Evolutionary conservation across 2,329 filamentous ascomycete genomes (phyloP), one percentile per base, ranked within the genome.

Genomic region (Talaromyces rugulosus): DNA sequence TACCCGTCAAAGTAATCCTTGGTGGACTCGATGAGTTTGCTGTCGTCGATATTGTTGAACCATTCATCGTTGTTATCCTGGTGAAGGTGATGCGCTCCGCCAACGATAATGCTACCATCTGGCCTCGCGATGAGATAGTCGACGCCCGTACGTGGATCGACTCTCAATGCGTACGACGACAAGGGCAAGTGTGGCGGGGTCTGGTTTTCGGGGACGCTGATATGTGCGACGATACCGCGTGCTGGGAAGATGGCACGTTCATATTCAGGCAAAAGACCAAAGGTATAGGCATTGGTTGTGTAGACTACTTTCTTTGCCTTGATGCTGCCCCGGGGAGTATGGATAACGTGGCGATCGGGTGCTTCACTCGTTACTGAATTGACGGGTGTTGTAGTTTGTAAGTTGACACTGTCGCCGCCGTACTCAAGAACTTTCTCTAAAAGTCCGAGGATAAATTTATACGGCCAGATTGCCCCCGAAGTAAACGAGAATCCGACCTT

Each of bases 241-340:
- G 89, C 87, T 0, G 93, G 93, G 1, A 93, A 85, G 64, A 96
- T 89, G 16, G 92, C 81, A 65, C 88, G 85, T 2, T 84, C 80
- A 67, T 96, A 89, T 36, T 79, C 72, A 0, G 91, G 90, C 1
- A 96, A 77, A 7, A 96, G 81, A 63, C 88, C 84, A 1, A 89
- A 91, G 0, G 91, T 92, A 74, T 96, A 96, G 3, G 82, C 93
- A 71, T 96, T 96, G 0, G 91, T 94, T 5, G 91, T 89, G 23
- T 96, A 83, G 18, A 96, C 82, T 27, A 96, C 85, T 36, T 86
- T 83, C 2, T 78, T 75, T 0, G 91, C 82, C 0, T 74, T 74
- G 63, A 96, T 83, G 54, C 75, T 79, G 30, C 92, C 92, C 28
- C 91, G 85, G 0, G 82, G 75, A 0, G 72, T 74, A 0, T 90